Evolutionary conservation across 2,329 filamentous ascomycete genomes (phyloP).

Genomic region (Curvularia lunata): DNA sequence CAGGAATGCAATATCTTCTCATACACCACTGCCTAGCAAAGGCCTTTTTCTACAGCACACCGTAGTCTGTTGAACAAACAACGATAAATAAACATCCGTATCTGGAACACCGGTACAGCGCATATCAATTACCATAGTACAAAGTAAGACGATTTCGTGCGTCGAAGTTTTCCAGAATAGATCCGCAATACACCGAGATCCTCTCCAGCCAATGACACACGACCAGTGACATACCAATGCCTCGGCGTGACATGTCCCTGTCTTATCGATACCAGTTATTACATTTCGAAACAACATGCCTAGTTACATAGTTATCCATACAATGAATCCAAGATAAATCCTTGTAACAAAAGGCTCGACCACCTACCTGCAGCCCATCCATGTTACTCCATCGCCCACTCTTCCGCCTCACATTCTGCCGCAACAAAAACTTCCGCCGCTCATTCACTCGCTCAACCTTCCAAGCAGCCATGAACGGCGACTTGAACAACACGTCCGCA

Average conservation of each 20-base stretch:
- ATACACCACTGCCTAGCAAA: no score
- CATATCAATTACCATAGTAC: no score
- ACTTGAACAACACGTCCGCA: constrained; percentile 36
- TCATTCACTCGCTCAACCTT: constrained; percentile 10
- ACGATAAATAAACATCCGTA: no score
- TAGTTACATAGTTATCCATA: neutral
- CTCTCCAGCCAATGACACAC: neutral
- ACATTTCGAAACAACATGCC: neutral
- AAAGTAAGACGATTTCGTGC: no score
- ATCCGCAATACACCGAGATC: neutral
- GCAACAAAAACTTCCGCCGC: neutral
- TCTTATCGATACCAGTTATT: neutral
- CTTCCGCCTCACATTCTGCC: constrained; percentile 1
- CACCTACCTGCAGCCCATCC: neutral
- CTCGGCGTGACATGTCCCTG: neutral
- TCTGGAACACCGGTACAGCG: no score
- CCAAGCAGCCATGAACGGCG: constrained; percentile 25
- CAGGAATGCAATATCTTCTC: no score
- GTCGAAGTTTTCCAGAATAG: neutral
- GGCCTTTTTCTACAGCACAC: no score
- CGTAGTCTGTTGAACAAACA: no score
- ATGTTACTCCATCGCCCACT: constrained; percentile 4
- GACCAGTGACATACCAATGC: neutral
- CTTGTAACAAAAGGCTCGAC: no score
- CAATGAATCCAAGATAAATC: neutral